Evolutionary conservation across 768 basidiomycete genomes (phyloP).

Genomic region (Paxillus rubicundulus): DNA sequence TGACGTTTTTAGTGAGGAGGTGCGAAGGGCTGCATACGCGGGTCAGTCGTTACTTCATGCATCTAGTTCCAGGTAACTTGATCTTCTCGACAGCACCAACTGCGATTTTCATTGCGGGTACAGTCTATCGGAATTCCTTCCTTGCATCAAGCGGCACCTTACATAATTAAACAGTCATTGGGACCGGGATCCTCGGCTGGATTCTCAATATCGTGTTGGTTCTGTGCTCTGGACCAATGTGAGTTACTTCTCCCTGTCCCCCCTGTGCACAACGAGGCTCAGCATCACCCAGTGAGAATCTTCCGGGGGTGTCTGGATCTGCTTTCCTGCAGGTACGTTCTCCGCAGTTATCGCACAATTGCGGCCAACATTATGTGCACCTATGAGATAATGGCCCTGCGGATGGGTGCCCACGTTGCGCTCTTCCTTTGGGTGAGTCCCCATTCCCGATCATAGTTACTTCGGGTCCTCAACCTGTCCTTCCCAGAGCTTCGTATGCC

Average conservation of each 20-base stretch:
- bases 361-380: not conserved
- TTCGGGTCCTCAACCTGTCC: not conserved
- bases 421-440: constrained; percentile 70
- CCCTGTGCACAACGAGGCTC: not conserved
- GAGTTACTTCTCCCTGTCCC: constrained; percentile 22
- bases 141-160: not conserved
- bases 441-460: not conserved
- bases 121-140: not conserved
- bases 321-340: constrained; percentile 63
- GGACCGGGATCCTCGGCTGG: constrained; percentile 80
- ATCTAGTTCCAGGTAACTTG: not conserved
- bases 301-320: constrained; percentile 68
- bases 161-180: constrained; percentile 47
- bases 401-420: constrained; percentile 75
- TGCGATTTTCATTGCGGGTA: constrained; percentile 59
- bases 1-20: constrained; percentile 58
- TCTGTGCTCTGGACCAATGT: constrained; percentile 80
- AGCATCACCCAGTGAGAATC: constrained; percentile 42
- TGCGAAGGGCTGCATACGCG: constrained; percentile 75
- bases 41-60: constrained; percentile 40
- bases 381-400: constrained; percentile 65
- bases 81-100: constrained; percentile 40
- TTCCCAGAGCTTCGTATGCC: constrained; percentile 63
- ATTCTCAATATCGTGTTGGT: constrained; percentile 82
- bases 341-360: not conserved